Evolutionary conservation across 202 grass and related monocot species (phyloP), one percentile per base, ranked within the genome.

Genomic region (Carex sylvatica): DNA sequence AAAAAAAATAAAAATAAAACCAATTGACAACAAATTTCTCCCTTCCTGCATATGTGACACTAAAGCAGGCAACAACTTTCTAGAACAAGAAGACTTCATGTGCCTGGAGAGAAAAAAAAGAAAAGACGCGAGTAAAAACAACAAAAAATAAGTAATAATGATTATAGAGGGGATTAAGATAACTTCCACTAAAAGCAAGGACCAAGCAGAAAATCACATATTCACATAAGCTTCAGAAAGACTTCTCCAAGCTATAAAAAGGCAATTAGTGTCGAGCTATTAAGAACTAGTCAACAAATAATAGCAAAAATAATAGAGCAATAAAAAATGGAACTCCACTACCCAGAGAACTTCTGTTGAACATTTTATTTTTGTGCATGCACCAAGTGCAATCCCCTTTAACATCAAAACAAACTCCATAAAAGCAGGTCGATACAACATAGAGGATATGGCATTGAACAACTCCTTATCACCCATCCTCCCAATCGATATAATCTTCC

Each of bases 401-500:
- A 54, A 74, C 38, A 74, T 53, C 44, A 30, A 15, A 13, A 47
- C 1, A 1, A 3, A 40, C 13, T 22, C 68, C 36, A 9, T 47
- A 47, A 72, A 26, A 44, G 47, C 42, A 49, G 42, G 69, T 49
- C 4, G 42, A 26, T 4, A 24, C 4, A 62, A 51, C 69, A 72
- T 12, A 23, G 46, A 51, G 42, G 10, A 74, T 52, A 30, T 54
- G 44, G 47, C 22, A 74, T 53, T 3, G 24, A 6, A 55, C 14
- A 31, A 19, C 51, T 58, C 51, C 11, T 58, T 61, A 72, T 94
- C 81, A 97, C 69, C 95, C 95, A 8, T 97, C 95, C 70, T 94
- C 87, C 95, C 95, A 94, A 19, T 83, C 92, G 44, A 87, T 80
- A 12, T 87, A 85, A 80, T 92, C 94, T 78, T 92, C 94, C 10